A percentile compares a stretch with the other conserved stretches of the same genome.
Evolutionary conservation across 305 asterid genomes (phyloP).

Genomic region (Stenogyne calaminthoides): DNA sequence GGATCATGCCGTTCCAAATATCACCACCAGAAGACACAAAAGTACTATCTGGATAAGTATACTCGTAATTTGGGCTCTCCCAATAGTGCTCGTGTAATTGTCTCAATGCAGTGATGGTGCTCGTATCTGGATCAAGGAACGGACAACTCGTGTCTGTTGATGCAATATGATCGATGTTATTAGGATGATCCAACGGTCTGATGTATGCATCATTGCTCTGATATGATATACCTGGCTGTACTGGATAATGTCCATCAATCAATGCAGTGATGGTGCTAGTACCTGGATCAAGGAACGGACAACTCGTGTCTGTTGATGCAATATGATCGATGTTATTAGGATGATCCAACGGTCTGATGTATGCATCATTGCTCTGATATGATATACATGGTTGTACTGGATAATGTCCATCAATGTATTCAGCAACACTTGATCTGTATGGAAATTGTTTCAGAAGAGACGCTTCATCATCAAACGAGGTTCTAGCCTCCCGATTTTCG

Average conservation of each 20-base stretch:
- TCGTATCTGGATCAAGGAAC: slow-evolving; percentile 4
- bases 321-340: neutral
- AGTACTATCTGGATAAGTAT: too few species aligned
- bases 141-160: neutral
- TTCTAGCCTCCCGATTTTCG: slow-evolving; percentile 25
- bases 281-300: too few species aligned
- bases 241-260: neutral
- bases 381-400: slow-evolving; percentile 24
- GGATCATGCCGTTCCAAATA: neutral
- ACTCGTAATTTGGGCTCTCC: neutral
- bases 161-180: neutral
- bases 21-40: neutral
- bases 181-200: neutral
- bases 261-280: too few species aligned
- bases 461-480: slow-evolving; percentile 30
- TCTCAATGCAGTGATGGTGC: neutral
- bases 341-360: neutral
- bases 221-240: slow-evolving; percentile 24
- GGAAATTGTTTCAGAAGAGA: slow-evolving; percentile 33
- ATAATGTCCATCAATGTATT: neutral
- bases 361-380: slow-evolving; percentile 13
- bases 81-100: neutral
- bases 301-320: slow-evolving; percentile 12
- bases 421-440: neutral
- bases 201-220: neutral